Percentiles rank a stretch among this genome's conserved stretches.
Evolutionary conservation across 2,329 filamentous ascomycete species (phyloP).

Genomic region (Xylariaceae sp.): DNA sequence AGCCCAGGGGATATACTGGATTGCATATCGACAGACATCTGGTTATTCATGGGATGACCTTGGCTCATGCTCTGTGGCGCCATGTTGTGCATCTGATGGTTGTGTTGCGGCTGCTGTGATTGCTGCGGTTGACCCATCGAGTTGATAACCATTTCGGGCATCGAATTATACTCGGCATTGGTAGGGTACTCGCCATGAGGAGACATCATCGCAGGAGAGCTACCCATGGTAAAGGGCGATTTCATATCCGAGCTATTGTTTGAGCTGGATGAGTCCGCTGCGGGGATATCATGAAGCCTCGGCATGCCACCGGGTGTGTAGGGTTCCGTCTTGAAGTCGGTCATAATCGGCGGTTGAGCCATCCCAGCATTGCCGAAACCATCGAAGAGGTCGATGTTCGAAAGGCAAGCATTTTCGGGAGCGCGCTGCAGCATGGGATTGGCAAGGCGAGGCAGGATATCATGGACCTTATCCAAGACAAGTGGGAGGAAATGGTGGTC

Average conservation of each 20-base stretch:
- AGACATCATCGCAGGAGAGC: conserved; percentile 54
- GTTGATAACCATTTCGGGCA: conserved; percentile 55
- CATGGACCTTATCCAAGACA: conserved; percentile 71
- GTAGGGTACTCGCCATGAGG: conserved; percentile 49
- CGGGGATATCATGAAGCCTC: conserved; percentile 39
- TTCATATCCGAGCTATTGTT: conserved; percentile 42
- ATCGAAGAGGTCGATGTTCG: conserved; percentile 60
- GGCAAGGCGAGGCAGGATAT: conserved; percentile 62
- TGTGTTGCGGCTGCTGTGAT: conserved; percentile 31
- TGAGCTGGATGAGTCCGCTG: conserved; percentile 38
- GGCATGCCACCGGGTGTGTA: conserved; percentile 37
- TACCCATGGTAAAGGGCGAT: conserved; percentile 46
- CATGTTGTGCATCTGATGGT: conserved; percentile 25
- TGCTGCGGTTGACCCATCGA: conserved; percentile 41
- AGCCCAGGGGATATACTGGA: conserved; percentile 28
- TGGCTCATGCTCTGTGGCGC: conserved; percentile 32
- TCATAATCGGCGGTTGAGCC: conserved; percentile 49
- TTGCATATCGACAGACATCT: conserved; percentile 34
- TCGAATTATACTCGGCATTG: conserved; percentile 46
- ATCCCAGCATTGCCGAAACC: conserved; percentile 64
- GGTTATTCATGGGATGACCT: conserved; percentile 32
- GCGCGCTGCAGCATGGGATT: conserved; percentile 60
- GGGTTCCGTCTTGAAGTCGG: conserved; percentile 45
- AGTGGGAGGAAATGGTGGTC: conserved; percentile 75
- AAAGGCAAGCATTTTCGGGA: conserved; percentile 49